Base-by-base conservation (phyloP, 2,329 filamentous ascomycete species). In the Pestalotiopsis sp. region DNA sequence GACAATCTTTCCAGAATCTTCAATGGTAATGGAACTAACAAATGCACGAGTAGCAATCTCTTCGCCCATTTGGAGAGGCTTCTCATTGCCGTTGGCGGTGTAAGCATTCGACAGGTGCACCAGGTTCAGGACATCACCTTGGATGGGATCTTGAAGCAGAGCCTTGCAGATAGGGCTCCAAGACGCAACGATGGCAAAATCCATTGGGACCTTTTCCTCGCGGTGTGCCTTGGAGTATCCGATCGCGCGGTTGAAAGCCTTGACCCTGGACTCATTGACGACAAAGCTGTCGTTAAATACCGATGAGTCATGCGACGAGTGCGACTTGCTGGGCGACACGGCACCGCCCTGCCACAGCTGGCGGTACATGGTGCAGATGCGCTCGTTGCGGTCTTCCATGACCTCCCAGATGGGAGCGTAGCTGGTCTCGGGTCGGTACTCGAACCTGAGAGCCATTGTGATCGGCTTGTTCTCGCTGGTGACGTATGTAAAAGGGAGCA, bases 151-250 rank as follows among this genome's bases (percentile, higher is more conserved):
- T 72, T 95, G 95, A 87, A 98, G 98, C 80, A 98, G 98, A 31
- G 95, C 95, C 87, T 97, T 98, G n/a, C 94, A 98, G 77, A 98
- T 98, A 59, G 95, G 95, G 84, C 98, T 97, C 94, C 94, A 97
- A 69, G 94, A 94, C 61, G 95, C 92, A 23, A 97, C 94, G 73
- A 97, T 97, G 72, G 94, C 94, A 76, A 97, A 98, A 81, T 98
- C 95, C 96, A 98, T 98, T 45, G 96, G 95, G 11, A 95, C 95
- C 74, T 91, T 94, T 70, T 97, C 93, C 72, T 93, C 91, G 85
- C 97, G 97, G 73, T 94, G 94, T 56, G 94, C 95, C 57, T 94
- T 94, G n/a, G 92, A 97, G 83, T 98, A 98, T 72, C 95, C 95
- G 72, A 98, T 95, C 61, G 95, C 94, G 78, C 98, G 94, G 25